These are phyloP conservation scores for Lathyrus oleraceus DNA, from an alignment of 306 rosid species.

Conservation along the genomic window DNA sequence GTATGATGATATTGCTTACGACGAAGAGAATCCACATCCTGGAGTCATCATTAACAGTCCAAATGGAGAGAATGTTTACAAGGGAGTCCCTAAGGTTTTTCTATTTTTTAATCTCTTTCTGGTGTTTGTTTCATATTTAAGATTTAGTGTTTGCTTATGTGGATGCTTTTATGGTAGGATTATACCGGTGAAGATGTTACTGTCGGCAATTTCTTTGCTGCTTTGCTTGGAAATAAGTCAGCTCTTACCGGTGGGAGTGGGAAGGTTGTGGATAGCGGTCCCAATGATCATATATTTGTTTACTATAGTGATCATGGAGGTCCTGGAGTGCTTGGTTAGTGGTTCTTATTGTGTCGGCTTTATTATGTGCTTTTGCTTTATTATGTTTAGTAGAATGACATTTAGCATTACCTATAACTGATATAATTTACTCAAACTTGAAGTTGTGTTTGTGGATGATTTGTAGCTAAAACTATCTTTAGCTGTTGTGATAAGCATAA, in stretches of 20 bases:
- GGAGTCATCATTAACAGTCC: slow-evolving; percentile 92
- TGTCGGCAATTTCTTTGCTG: slow-evolving; percentile 77
- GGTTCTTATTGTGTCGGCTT: slow-evolving; percentile 2
- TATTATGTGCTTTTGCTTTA: background rate
- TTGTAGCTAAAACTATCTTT: background rate
- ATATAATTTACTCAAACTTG: slow-evolving; percentile 5
- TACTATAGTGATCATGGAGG: slow-evolving; percentile 93
- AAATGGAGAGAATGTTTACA: slow-evolving; percentile 75
- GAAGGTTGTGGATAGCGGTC: slow-evolving; percentile 93
- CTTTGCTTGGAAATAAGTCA: slow-evolving; percentile 75
- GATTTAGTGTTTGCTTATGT: slow-evolving; percentile 18
- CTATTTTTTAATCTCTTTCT: background rate
- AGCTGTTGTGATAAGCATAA: background rate
- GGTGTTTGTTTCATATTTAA: background rate
- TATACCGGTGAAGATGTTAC: slow-evolving; percentile 80
- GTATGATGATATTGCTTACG: slow-evolving; percentile 89
- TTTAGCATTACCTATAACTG: background rate
- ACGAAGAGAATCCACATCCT: slow-evolving; percentile 81
- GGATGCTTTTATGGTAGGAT: slow-evolving; percentile 58
- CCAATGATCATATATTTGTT: slow-evolving; percentile 87
- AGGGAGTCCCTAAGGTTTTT: slow-evolving; percentile 92
- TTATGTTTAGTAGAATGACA: slow-evolving; percentile 12
- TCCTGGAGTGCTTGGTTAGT: slow-evolving; percentile 95
- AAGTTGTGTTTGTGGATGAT: background rate
- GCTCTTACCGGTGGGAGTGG: slow-evolving; percentile 88